Conservation (phyloP, 441 rosid species). For the Gossypium lobatum region DNA sequence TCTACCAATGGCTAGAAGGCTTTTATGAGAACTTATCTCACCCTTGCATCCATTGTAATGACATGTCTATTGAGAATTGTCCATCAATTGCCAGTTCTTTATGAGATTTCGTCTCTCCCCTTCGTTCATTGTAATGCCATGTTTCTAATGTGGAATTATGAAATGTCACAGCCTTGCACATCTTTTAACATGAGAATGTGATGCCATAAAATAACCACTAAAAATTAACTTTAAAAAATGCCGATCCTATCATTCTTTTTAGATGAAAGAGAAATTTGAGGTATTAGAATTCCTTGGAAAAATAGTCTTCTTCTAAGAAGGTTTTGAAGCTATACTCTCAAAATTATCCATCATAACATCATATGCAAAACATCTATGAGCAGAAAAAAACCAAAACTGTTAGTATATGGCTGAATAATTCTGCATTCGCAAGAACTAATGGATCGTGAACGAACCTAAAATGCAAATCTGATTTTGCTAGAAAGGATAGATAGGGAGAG, state of each 20-base stretch:
- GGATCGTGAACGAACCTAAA: not conserved
- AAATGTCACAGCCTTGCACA: not conserved
- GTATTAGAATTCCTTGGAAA: not conserved
- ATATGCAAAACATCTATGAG: not conserved
- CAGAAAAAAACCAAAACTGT: not conserved
- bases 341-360: not conserved
- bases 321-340: not conserved
- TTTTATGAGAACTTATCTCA: not conserved
- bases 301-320: conserved; percentile 6
- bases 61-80: not conserved
- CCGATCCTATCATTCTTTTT: not conserved
- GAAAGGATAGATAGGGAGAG: not conserved
- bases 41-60: not conserved
- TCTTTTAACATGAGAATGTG: not conserved
- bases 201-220: not conserved
- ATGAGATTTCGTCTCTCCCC: not conserved
- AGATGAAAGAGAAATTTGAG: not conserved
- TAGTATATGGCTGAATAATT: not conserved
- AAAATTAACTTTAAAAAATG: not conserved
- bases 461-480: not conserved
- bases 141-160: not conserved
- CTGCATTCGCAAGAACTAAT: not conserved
- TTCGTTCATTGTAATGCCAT: not conserved
- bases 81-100: not conserved
- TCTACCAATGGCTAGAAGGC: not conserved